A percentile compares a stretch with the other conserved stretches of the same genome.
These are phyloP conservation scores for Wickerhamomyces bisporus DNA, from an alignment of 805 yeast genomes.

Conservation along the genomic window DNA sequence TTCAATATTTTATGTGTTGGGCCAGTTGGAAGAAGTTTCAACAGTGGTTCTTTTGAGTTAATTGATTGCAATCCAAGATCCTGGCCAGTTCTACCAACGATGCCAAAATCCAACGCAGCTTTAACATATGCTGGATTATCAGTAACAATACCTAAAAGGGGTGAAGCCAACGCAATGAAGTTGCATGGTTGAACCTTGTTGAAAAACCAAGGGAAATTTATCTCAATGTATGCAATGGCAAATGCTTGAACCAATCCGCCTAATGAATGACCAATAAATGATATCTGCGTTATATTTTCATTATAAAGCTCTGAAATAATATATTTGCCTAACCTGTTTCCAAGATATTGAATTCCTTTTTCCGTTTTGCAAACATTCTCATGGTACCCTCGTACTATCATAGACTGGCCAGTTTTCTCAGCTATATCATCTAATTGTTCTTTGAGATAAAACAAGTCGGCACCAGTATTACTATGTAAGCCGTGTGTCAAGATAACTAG, in stretches of 20 bases:
- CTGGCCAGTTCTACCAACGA: conserved; percentile 77
- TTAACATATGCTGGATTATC: conserved; percentile 76
- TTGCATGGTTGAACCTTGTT: conserved; percentile 54
- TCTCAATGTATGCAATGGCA: conserved; percentile 65
- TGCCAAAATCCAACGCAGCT: conserved; percentile 63
- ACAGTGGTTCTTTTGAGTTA: conserved; percentile 45
- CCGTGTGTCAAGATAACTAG: conserved; percentile 74
- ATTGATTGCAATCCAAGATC: conserved; percentile 57
- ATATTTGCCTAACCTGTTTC: conserved; percentile 65
- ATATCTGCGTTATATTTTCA: conserved; percentile 45
- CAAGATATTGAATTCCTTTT: conserved; percentile 69
- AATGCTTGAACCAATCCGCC: conserved; percentile 79
- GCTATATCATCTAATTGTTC: conserved; percentile 54
- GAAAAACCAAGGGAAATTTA: conserved; percentile 68
- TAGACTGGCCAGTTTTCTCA: conserved; percentile 39
- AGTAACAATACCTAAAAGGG: conserved; percentile 68
- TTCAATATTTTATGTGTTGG: conserved; percentile 57
- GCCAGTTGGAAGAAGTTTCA: conserved; percentile 60
- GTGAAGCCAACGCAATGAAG: conserved; percentile 70
- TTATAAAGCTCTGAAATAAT: conserved; percentile 44
- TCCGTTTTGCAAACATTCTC: conserved; percentile 77
- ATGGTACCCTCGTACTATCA: conserved; percentile 63
- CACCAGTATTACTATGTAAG: conserved; percentile 67
- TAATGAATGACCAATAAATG: conserved; percentile 74
- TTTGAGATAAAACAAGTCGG: conserved; percentile 70